Percentiles rank a stretch among this genome's conserved stretches.
Evolutionary conservation across 176 grass and related monocot species (phyloP).

Genomic region (Musa acuminata): DNA sequence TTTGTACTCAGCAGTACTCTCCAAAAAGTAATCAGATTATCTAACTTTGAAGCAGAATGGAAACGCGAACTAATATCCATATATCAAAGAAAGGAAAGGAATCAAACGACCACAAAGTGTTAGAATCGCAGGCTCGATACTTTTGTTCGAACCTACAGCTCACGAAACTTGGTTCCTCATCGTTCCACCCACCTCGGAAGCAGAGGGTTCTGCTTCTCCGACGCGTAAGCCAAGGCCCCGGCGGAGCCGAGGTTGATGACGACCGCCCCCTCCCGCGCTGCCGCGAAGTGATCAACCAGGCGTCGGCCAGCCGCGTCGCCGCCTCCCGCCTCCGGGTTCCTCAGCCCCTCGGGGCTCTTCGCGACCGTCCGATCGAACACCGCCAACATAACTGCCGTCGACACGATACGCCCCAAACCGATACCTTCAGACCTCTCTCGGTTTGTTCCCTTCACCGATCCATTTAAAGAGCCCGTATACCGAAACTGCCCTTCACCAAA

Average conservation of each 20-base stretch:
- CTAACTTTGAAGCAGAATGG: too few species aligned
- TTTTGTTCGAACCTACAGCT: too few species aligned
- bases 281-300: constrained; percentile 32
- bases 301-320: constrained; percentile 11
- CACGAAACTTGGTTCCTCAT: not conserved
- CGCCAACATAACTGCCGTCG: constrained; percentile 39
- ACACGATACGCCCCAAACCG: not conserved
- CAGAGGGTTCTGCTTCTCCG: constrained; percentile 50
- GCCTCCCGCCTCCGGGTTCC: constrained; percentile 20
- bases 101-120: too few species aligned
- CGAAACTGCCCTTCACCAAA: not conserved
- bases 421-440: not conserved
- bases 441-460: not conserved
- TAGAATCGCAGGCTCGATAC: too few species aligned
- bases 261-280: constrained; percentile 38
- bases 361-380: constrained; percentile 55
- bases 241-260: constrained; percentile 59
- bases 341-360: constrained; percentile 56
- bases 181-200: constrained; percentile 38
- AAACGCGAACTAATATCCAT: too few species aligned
- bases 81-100: too few species aligned
- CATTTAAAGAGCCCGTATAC: not conserved
- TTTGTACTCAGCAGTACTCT: too few species aligned
- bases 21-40: too few species aligned
- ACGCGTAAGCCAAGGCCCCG: constrained; percentile 56